phyloP scores from a whole-genome alignment of 768 basidiomycete genomes.

The Rhodotorula paludigena region DNA sequence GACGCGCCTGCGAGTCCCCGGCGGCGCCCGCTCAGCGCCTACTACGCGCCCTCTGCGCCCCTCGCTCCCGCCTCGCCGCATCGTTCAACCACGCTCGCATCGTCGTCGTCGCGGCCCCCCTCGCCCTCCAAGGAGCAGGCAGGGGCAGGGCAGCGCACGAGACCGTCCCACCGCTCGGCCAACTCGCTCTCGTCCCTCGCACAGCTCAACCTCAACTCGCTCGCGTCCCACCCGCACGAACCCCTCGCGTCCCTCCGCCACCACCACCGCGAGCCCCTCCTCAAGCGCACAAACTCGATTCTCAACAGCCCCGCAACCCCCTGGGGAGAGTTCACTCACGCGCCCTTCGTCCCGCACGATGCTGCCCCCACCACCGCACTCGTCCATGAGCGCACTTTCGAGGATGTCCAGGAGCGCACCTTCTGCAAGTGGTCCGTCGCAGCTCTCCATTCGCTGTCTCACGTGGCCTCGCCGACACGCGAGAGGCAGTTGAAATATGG shows the following conservation, averaged over 20 bases:
- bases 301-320: constrained; percentile 1
- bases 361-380: not conserved
- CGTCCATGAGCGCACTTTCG: constrained; percentile 10
- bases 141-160: not conserved
- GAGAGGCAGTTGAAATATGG: too few relatives aligned
- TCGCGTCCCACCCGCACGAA: not conserved
- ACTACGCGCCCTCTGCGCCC: not conserved
- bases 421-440: constrained; percentile 78
- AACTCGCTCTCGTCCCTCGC: constrained; percentile 19
- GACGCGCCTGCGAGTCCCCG: not conserved
- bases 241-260: not conserved
- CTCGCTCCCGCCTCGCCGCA: not conserved
- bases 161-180: constrained; percentile 6
- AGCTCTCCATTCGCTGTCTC: not conserved
- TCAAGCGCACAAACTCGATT: constrained; percentile 3
- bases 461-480: too few relatives aligned
- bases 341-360: not conserved
- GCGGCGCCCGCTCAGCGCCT: not conserved
- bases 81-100: constrained; percentile 6
- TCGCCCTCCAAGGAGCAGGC: not conserved
- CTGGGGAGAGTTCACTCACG: constrained; percentile 10
- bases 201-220: constrained; percentile 14
- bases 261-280: not conserved
- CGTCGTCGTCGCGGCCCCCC: not conserved
- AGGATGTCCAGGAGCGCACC: constrained; percentile 66